Base-by-base conservation (phyloP, 2,329 filamentous ascomycete genomes). In the Penicillium sp. region DNA sequence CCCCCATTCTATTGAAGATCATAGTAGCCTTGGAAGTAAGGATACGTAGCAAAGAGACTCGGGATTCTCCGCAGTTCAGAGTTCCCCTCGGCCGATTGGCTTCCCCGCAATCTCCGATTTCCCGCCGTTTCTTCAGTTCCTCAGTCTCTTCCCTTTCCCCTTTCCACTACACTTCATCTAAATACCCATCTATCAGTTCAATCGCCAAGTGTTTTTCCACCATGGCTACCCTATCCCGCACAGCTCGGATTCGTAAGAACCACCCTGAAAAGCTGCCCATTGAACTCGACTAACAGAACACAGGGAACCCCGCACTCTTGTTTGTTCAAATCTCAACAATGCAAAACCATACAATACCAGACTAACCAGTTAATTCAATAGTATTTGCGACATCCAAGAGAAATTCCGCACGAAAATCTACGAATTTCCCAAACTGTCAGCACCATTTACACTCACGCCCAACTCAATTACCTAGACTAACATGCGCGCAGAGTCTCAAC, bases 341-440 rank as follows among this genome's bases (percentile, higher is more conserved):
- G 19, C 21, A 35, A 49, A 31, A 16, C 13, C 3, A 19, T 39
- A 39, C n/a, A 39, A 39, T 7, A 9, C 0, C 23, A 43, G 37
- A 53, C 33, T 52, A 31, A 57, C 43, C 23, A 39, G 31, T 6
- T 8, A 13, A 27, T 33, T 16, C 27, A 8, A 44, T 61, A 97
- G 93, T 69, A 85, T 98, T 72, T 98, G 93, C 79, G 93, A 98
- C 71, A 82, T 98, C 62, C 93, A 98, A 78, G 93, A 97, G 66
- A 96, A 92, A 75, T 98, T 98, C 78, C 85, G 91, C 60, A 80
- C 81, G 9, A 88, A 88, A 55, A 96, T 98, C 68, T 85, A 88
- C 77, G 88, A 96, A 71, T 97, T 93, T 71, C 85, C 91, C 62
- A 92, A 90, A 72, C 84, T 97, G 87, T 91, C 39, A 42, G 39